Evolutionary conservation across 1,284 basidiomycete genomes (phyloP), one percentile per base, ranked within the genome.

Genomic region (Sanghuangporus sanghuang): DNA sequence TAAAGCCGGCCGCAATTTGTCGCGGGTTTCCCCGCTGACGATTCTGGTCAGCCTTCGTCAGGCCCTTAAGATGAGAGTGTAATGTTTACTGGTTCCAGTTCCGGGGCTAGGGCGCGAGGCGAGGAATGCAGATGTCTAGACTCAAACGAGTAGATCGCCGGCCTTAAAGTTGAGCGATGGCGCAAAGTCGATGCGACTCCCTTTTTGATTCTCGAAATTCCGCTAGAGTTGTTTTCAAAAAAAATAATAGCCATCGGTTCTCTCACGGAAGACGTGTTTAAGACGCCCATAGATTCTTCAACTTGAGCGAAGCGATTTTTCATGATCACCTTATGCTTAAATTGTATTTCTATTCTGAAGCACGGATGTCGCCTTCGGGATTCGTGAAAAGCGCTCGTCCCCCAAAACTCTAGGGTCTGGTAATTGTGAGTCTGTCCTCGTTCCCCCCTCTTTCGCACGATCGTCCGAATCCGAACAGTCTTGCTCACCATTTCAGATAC

Each of bases 371-470:
- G 39, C 40, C 6, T 16, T 53, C 36, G 35, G n/a, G 48, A 60
- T 18, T 60, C 48, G 7, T 52, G 58, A 60, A 18, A 23, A 16
- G 50, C 48, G 23, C 32, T 52, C 12, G 58, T 61, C 36, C 60
- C 60, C 60, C 60, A 61, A 61, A 61, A 61, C 60, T 55, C 50
- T 42, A 54, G 27, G 38, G 48, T 55, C 35, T 40, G 50, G 38
- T 16, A 21, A 18, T 23, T 61, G 39, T 42, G 21, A 38, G 39
- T 14, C 53, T 55, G 35, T 36, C 52, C 38, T n/a, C 32, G 12
- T n/a, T 12, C 42, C 53, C 18, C 39, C 52, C 60, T 49, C 39
- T 61, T 61, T 46, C 39, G 27, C 52, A 35, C 57, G 57, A 59
- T 61, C 27, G 48, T 52, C 38, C 27, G 53, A 44, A 55, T 40